Conservation (phyloP, 129 eudicot species). For the Centrapalus pauciflorus region DNA sequence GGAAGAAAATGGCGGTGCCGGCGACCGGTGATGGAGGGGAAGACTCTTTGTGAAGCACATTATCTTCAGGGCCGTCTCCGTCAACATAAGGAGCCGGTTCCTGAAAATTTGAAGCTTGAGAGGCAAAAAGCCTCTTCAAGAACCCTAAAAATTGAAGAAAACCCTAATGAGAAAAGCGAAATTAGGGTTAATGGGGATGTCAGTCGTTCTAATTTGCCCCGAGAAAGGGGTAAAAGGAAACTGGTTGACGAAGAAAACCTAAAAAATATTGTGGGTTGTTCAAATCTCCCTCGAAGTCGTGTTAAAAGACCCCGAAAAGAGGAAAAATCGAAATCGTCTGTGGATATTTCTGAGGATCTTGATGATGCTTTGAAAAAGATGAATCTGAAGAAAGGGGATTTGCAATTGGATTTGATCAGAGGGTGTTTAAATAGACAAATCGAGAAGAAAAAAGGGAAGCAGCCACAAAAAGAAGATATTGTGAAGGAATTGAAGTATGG, state of each 20-base stretch:
- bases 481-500: constrained; percentile 69
- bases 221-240: constrained; percentile 13
- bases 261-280: background rate
- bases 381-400: constrained; percentile 74
- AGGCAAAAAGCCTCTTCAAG: constrained; percentile 15
- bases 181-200: constrained; percentile 18
- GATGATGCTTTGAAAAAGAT: constrained; percentile 70
- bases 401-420: constrained; percentile 76
- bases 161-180: constrained; percentile 18
- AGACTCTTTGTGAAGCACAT: constrained; percentile 75
- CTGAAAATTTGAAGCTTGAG: constrained; percentile 68
- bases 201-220: constrained; percentile 9
- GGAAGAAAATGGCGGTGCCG: constrained; percentile 90
- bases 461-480: constrained; percentile 32
- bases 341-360: constrained; percentile 49
- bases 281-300: constrained; percentile 9
- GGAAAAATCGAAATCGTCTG: constrained; percentile 25
- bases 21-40: constrained; percentile 58
- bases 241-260: background rate
- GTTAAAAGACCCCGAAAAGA: constrained; percentile 14
- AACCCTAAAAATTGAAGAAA: constrained; percentile 18
- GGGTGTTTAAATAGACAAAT: constrained; percentile 60
- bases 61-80: constrained; percentile 66
- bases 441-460: constrained; percentile 64
- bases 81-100: constrained; percentile 65